Base-by-base conservation (phyloP, 2,329 filamentous ascomycete genomes). In the Sporothrix dimorphospora region DNA sequence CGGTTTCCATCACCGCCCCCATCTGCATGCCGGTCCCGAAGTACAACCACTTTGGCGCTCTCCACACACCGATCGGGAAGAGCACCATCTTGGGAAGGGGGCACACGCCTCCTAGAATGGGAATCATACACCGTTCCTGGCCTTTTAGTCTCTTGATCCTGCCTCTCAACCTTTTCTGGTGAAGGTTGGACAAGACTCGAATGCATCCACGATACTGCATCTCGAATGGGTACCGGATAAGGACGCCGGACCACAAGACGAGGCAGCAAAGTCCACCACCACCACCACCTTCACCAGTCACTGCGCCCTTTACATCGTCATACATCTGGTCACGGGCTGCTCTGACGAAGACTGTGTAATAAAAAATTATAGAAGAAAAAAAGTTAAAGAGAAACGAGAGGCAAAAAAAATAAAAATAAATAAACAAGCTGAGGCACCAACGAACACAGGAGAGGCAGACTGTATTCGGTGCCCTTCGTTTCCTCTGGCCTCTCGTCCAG, bases 31-130 rank as follows among this genome's bases (percentile, higher is more conserved):
- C 34, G n/a, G 57, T 21, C 57, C 57, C 34, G 34, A 63, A 14
- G 11, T 21, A 12, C 57, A 45, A 66, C 47, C 30, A 16, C 11
- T 55, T 71, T 55, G 8, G 21, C 0, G 14, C 27, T 19, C 49
- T 34, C 24, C 55, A 63, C 65, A 51, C 30, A 21, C 40, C n/a
- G 53, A 34, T 72, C 65, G 70, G 71, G 71, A 65, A 69, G 71
- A 53, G 40, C 42, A 45, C 71, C 65, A 53, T 55, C 49, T 69
- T 72, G 40, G 71, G 71, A 72, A 53, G 53, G n/a, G 11, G 55
- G 16, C 70, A 47, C 38, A 53, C 11, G 16, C 8, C 45, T 21
- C 30, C 34, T 2, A n/a, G 9, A 30, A 55, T 5, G 49, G n/a
- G 16, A 42, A 8, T 42, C 49, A 19, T 24, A 38, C 30, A 12